Evolutionary conservation across 345 rosid species (phyloP), one percentile per base, ranked within the genome.

Genomic region (Euphorbia lathyris): DNA sequence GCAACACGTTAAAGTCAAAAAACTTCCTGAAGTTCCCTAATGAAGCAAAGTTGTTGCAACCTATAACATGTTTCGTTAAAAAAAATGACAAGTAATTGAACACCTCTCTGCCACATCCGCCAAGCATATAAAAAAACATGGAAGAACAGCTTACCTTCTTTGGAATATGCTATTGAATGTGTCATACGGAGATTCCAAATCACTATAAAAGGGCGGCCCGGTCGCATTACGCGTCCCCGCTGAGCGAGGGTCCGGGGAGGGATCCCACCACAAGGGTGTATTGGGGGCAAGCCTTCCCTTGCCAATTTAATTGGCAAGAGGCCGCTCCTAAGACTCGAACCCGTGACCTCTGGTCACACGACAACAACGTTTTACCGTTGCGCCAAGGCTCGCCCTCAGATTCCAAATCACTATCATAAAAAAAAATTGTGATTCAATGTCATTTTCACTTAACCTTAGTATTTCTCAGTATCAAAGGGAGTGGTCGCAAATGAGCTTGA

Each of bases 401-500:
- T n/a, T n/a, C n/a, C n/a, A 87, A 81, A 75, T 74, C 83, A 57
- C 66, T 77, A 65, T 84, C 89, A 69, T 78, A 83, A 58, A 82
- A n/a, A n/a, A 75, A 69, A 81, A 86, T 68, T 85, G 91, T 36
- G 94, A 91, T 72, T 91, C 94, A 2, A 88, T 94, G 76, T 89
- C 97, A 74, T 90, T 87, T 67, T 90, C 98, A 68, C 86, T 82
- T 56, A 83, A 48, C 65, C 79, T 17, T 81, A 78, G 62, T 72
- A 79, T 70, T 74, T 82, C 69, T 77, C 85, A 6, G 75, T 67
- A 68, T 84, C 87, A 27, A 94, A 86, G n/a, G 66, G 60, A 65
- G 87, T 86, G 78, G 88, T 76, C 1, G 89, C 92, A 82, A 93
- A 93, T 50, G 97, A 90, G 80, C 97, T 93, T 66, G 97, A 90